Evolutionary conservation across 2,329 filamentous ascomycete genomes (phyloP), one percentile per base, ranked within the genome.

Genomic region (Penicillium brasilianum): DNA sequence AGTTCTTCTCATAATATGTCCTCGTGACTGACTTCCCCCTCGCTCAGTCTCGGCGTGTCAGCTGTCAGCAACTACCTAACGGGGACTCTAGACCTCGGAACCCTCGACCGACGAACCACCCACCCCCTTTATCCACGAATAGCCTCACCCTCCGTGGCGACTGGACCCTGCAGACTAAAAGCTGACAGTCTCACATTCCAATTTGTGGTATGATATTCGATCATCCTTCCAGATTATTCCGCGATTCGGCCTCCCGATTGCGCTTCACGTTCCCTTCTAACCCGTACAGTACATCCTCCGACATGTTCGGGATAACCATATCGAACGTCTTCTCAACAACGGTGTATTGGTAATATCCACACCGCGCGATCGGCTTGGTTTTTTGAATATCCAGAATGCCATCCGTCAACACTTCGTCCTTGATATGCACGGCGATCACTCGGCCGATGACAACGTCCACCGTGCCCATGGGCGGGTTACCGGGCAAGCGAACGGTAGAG

Each of bases 261-360:
- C 62, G 64, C 55, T 62, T 72, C 28, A 69, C 69, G 64, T 60
- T 80, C 6, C 79, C 78, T 64, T 80, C 78, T 59, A 81, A 60
- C 10, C 78, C 77, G 62, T 70, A 74, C 18, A 77, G 60, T 16
- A 72, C 69, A 69, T 74, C 51, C 74, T 80, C 3, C 8, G 68
- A 68, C 67, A 69, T 71, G 18, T 66, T 65, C 14, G 82, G 82
- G 60, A 83, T 80, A 4, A 77, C 72, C 86, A 88, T 88, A 52
- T 88, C 85, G 73, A 88, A 88, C 1, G 83, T 82, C 22, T 85
- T 80, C 55, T 76, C 75, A 2, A 88, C 77, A 11, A 85, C 83
- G 1, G 82, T 77, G 74, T 88, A 88, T 70, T 87, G 78, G 67
- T 83, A 84, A 70, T 88, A 88, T 16, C 85, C 85, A 68, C 82